Evolutionary conservation across 73 alveolate genomes (phyloP).

Genomic region (Paramecium primaurelia): DNA sequence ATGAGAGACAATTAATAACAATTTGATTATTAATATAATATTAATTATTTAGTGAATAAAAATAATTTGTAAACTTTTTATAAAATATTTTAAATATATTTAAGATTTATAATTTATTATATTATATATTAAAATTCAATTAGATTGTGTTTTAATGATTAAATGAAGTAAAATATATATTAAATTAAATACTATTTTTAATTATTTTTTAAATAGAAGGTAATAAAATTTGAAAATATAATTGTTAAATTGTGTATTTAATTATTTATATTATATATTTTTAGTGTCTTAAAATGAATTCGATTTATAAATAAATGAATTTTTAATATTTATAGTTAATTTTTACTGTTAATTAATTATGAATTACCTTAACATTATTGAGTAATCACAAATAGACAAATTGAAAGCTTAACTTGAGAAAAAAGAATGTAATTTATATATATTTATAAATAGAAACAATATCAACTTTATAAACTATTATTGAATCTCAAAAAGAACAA

Average conservation of each 20-base stretch:
- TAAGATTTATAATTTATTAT: background rate
- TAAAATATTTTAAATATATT: background rate
- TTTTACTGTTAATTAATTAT: background rate
- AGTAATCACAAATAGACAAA: background rate
- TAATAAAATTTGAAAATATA: no score
- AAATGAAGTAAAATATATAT: no score
- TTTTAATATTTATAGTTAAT: background rate
- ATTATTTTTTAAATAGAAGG: no score
- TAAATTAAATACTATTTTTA: no score
- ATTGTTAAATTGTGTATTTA: background rate
- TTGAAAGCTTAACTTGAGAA: background rate
- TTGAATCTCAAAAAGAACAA: background rate
- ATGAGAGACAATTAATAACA: background rate
- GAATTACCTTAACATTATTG: conserved; percentile 1
- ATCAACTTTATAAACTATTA: background rate
- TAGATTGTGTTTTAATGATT: background rate
- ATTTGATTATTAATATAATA: background rate
- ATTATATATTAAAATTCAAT: background rate
- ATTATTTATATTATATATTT: no score
- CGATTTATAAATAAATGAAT: background rate
- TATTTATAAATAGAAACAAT: background rate
- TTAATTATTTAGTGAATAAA: background rate
- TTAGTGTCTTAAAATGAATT: background rate
- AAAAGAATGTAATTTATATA: background rate
- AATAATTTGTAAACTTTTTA: background rate